Percentiles rank a stretch among this genome's conserved stretches.
Conservation (phyloP, 2,329 filamentous ascomycete species). For the Westerdykella sp. region DNA sequence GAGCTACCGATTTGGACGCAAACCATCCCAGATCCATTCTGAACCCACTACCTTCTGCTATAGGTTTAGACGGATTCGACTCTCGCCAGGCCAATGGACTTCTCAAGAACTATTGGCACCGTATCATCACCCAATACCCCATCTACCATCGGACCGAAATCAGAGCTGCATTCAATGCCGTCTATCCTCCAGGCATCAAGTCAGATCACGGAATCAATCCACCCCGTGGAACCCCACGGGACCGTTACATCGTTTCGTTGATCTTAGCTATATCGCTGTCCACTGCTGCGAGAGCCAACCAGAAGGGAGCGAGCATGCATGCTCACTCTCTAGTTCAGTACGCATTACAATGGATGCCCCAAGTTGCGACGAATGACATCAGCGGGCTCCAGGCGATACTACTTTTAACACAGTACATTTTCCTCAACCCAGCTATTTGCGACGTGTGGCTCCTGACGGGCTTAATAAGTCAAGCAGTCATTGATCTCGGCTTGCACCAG, state of each 20-base stretch:
- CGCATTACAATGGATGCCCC: conserved; percentile 33
- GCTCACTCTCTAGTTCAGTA: conserved; percentile 30
- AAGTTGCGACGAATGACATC: conserved; percentile 33
- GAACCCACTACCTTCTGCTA: conserved; percentile 28
- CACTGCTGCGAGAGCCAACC: conserved; percentile 30
- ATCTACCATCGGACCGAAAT: conserved; percentile 33
- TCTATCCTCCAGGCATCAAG: conserved; percentile 23
- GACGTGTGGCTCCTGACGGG: conserved; percentile 35
- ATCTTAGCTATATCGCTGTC: conserved; percentile 35
- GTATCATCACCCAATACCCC: conserved; percentile 34
- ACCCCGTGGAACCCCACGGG: conserved; percentile 15
- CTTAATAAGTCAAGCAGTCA: conserved; percentile 32
- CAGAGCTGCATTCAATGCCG: conserved; percentile 28
- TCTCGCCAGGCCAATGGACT: conserved; percentile 27
- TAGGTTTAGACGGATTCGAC: conserved; percentile 22
- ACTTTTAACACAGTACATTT: conserved; percentile 32
- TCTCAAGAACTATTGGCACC: conserved; percentile 29
- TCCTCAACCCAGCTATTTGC: conserved; percentile 33
- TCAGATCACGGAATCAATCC: conserved; percentile 11
- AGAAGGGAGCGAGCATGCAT: conserved; percentile 27
- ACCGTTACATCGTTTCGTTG: conserved; percentile 33
- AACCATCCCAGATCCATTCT: conserved; percentile 34
- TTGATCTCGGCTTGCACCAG: conserved; percentile 33
- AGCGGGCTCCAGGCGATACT: conserved; percentile 31
- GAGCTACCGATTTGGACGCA: conserved; percentile 31